Evolutionary conservation across 495 filamentous ascomycete genomes (phyloP).

Genomic region (Sporormia fimetaria): DNA sequence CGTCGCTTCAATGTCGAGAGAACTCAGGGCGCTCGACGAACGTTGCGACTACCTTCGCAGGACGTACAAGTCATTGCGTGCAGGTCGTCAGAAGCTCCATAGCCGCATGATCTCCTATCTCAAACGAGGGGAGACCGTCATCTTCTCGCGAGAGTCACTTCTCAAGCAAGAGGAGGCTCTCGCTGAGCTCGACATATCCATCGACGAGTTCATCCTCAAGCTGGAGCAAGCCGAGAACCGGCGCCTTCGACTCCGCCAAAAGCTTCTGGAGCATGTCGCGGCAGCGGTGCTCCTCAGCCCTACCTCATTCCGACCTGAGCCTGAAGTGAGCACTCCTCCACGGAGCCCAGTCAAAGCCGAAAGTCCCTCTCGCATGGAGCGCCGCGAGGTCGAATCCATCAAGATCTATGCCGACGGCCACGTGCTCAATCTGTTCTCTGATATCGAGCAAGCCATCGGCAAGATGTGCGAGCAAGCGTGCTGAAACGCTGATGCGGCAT

Average conservation of each 20-base stretch:
- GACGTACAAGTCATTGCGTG: conserved; percentile 55
- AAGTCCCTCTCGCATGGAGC: conserved; percentile 34
- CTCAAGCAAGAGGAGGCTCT: conserved; percentile 66
- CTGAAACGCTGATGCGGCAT: conserved; percentile 16
- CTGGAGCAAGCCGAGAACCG: conserved; percentile 66
- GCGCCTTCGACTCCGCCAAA: conserved; percentile 56
- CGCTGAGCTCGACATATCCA: conserved; percentile 56
- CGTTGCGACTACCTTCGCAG: conserved; percentile 60
- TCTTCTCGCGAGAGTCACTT: conserved; percentile 55
- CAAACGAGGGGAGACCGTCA: conserved; percentile 47
- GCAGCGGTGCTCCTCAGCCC: conserved; percentile 24
- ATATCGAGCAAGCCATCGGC: conserved; percentile 29
- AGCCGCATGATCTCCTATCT: conserved; percentile 58
- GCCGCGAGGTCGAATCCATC: conserved; percentile 47
- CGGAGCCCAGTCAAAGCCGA: conserved; percentile 33
- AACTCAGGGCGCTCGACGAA: conserved; percentile 58
- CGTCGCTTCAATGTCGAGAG: conserved; percentile 53
- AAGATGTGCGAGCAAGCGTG: conserved; percentile 31
- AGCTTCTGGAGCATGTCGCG: conserved; percentile 54
- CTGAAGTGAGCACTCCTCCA: conserved; percentile 31
- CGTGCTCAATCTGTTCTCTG: conserved; percentile 36
- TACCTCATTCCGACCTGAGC: conserved; percentile 3
- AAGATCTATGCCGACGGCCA: conserved; percentile 55
- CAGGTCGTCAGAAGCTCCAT: conserved; percentile 57
- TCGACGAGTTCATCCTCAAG: conserved; percentile 64